These are phyloP conservation scores for Diaporthe vexans DNA, from an alignment of 2,329 filamentous ascomycete genomes.

Conservation along the genomic window DNA sequence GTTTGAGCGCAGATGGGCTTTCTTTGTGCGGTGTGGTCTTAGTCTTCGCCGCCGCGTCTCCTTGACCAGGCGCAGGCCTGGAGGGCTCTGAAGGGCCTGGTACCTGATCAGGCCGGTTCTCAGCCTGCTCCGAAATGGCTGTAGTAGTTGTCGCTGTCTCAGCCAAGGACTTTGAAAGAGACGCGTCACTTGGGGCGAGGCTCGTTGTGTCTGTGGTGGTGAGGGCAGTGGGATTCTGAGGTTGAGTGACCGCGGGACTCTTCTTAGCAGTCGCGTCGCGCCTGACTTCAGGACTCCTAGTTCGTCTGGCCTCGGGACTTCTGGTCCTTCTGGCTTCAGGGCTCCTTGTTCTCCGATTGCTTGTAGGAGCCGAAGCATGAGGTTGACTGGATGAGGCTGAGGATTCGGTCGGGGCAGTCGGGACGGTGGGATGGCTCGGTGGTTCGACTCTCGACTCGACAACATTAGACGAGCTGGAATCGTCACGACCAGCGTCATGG, in stretches of 20 bases:
- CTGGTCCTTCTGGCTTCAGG: slow-evolving; percentile 15
- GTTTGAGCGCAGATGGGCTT: slow-evolving; percentile 24
- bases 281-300: slow-evolving; percentile 27
- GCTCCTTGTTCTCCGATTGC: slow-evolving; percentile 5
- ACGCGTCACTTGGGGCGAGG: background rate
- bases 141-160: background rate
- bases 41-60: background rate
- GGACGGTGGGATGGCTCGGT: background rate
- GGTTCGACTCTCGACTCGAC: slow-evolving; percentile 17
- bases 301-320: slow-evolving; percentile 26
- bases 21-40: slow-evolving; percentile 5
- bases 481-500: slow-evolving; percentile 34
- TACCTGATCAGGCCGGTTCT: background rate
- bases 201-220: background rate
- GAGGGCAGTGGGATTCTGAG: background rate
- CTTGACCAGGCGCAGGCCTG: slow-evolving; percentile 8
- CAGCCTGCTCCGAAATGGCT: background rate
- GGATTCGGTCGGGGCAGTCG: background rate
- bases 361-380: background rate
- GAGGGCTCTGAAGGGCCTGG: background rate
- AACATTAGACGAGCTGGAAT: slow-evolving; percentile 30
- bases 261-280: slow-evolving; percentile 3
- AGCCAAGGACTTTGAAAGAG: background rate
- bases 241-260: background rate
- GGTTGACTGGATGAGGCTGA: background rate